phyloP scores from a whole-genome alignment of 306 rosid genomes.

The Phaseolus lunatus region DNA sequence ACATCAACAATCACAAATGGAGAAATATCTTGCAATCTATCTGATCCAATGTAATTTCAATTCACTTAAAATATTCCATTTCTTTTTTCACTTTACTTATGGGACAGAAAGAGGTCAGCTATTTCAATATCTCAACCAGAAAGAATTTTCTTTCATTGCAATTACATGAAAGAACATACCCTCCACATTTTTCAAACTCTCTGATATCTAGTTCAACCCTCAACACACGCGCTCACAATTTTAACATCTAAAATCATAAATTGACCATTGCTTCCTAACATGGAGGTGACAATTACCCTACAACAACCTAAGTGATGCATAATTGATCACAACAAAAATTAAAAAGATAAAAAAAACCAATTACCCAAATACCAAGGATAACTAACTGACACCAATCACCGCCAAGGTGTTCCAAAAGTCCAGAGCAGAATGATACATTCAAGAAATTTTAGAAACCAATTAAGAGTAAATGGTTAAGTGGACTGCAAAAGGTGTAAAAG shows the following conservation, averaged over 20 bases:
- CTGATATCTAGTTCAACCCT: background rate
- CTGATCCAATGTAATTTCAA: slow-evolving; percentile 6
- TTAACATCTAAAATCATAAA: background rate
- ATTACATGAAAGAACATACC: slow-evolving; percentile 4
- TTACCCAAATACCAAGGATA: background rate
- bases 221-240: background rate
- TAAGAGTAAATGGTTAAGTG: background rate
- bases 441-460: slow-evolving; percentile 13
- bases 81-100: background rate
- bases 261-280: background rate
- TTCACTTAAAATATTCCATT: background rate
- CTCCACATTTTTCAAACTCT: slow-evolving; percentile 19
- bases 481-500: background rate
- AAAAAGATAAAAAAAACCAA: background rate
- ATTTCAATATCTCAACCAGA: background rate
- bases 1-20: background rate
- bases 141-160: background rate
- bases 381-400: background rate
- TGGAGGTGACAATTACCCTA: background rate
- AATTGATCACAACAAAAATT: background rate
- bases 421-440: slow-evolving; percentile 12
- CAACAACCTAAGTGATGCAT: background rate
- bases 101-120: background rate
- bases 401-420: background rate
- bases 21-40: slow-evolving; percentile 13